Conservation (phyloP, 78 protist genomes). For the slime mould (Dictyostelium discoideum) region DNA sequence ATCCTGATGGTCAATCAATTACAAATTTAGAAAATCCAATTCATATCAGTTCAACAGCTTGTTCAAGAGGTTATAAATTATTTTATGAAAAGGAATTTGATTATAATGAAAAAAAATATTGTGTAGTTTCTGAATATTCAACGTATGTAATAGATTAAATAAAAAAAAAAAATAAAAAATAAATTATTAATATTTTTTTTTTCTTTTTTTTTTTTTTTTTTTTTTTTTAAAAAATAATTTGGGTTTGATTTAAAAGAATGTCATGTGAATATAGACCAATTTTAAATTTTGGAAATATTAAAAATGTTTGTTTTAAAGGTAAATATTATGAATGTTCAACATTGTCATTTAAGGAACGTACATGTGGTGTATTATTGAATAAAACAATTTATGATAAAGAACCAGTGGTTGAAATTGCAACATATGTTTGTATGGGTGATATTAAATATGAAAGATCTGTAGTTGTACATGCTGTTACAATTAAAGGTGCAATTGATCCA, state of each 20-base stretch:
- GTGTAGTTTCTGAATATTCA: not conserved
- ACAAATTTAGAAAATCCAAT: not conserved
- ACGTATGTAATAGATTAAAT: not conserved
- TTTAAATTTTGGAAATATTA: not conserved
- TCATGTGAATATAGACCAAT: constrained; percentile 13
- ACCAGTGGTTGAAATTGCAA: not conserved
- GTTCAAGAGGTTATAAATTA: not conserved
- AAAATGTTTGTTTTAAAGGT: constrained; percentile 1
- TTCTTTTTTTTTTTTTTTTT: not conserved
- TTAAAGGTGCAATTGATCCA: not conserved
- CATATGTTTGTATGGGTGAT: not conserved
- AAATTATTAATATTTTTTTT: no score
- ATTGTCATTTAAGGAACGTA: not conserved
- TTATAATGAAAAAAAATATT: not conserved
- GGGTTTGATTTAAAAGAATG: not conserved
- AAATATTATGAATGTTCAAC: constrained; percentile 9
- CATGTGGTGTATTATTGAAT: not conserved
- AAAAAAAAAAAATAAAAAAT: not conserved
- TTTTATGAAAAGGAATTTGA: not conserved
- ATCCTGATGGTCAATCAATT: not conserved
- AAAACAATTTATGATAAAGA: not conserved
- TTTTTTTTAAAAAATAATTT: not conserved
- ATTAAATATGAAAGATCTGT: not conserved
- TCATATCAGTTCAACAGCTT: not conserved
- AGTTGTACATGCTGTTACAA: not conserved